Percentiles rank a stretch among this genome's conserved stretches.
phyloP scores from a whole-genome alignment of 495 filamentous ascomycete genomes.

The Penicillium macrosclerotiorum region DNA sequence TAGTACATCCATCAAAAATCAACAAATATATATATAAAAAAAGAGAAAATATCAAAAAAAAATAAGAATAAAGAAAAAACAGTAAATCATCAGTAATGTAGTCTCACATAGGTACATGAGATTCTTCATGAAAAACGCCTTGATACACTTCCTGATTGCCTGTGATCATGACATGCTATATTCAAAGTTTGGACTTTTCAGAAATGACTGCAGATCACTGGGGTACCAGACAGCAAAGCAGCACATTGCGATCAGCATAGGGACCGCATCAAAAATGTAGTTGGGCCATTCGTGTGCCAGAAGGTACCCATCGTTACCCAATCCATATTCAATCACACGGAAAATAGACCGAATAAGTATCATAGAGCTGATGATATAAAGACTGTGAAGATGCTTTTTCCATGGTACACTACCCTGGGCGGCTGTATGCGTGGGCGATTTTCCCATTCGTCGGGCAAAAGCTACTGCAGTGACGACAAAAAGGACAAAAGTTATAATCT shows the following conservation, averaged over 20 bases:
- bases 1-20: no score
- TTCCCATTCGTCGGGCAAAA: slow-evolving; percentile 45
- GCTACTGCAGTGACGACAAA: slow-evolving; percentile 29
- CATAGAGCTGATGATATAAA: slow-evolving; percentile 22
- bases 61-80: no score
- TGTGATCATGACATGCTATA: no score
- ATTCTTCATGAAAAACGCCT: no score
- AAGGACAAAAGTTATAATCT: slow-evolving; percentile 15
- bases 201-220: no score
- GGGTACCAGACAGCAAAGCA: slow-evolving; percentile 35
- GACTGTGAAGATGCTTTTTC: slow-evolving; percentile 16
- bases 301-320: slow-evolving; percentile 49
- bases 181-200: no score
- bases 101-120: no score
- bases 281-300: slow-evolving; percentile 52
- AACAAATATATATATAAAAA: no score
- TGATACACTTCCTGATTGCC: no score
- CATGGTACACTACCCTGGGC: no score
- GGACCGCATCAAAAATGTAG: slow-evolving; percentile 56
- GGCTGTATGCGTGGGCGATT: neutral
- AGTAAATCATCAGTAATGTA: no score
- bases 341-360: slow-evolving; percentile 60
- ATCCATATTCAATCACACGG: slow-evolving; percentile 57
- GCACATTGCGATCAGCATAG: slow-evolving; percentile 53
- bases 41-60: no score